A percentile compares a stretch with the other conserved stretches of the same genome.
Conservation (phyloP, 2,329 filamentous ascomycete genomes). For the Torrubiella hemipterigena region DNA sequence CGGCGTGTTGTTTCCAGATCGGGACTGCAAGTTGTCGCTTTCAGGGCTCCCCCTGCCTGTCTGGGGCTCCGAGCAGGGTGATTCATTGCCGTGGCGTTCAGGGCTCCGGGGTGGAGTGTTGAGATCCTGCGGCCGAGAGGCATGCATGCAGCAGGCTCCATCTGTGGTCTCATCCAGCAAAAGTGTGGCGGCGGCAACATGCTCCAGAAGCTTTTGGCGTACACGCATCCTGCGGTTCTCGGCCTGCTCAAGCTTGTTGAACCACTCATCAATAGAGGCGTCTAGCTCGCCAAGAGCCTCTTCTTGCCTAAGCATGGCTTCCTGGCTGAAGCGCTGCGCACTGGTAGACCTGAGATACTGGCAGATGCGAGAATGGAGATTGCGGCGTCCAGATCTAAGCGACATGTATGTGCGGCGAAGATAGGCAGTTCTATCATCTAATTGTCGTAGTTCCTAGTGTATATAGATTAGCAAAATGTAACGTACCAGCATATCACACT, state of each 20-base stretch:
- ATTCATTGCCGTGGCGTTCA: conserved; percentile 26
- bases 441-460: conserved; percentile 53
- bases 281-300: conserved; percentile 69
- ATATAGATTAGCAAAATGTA: conserved; percentile 3
- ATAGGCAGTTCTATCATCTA: conserved; percentile 72
- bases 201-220: conserved; percentile 69
- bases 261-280: conserved; percentile 69
- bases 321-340: conserved; percentile 58
- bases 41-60: no score
- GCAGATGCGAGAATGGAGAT: conserved; percentile 66
- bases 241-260: conserved; percentile 65
- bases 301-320: conserved; percentile 68
- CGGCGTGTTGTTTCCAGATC: conserved; percentile 25
- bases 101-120: conserved; percentile 50
- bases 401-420: conserved; percentile 66
- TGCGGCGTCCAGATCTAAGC: conserved; percentile 62
- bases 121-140: conserved; percentile 31
- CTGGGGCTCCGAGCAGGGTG: no score
- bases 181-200: conserved; percentile 60
- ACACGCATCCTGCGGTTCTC: conserved; percentile 67
- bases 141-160: no score
- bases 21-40: no score
- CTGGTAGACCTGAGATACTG: conserved; percentile 63
- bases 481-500: background rate
- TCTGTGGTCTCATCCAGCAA: no score